Evolutionary conservation across 352 stramenopile species (phyloP).

Genomic region (Phytophthora agathidicida): DNA sequence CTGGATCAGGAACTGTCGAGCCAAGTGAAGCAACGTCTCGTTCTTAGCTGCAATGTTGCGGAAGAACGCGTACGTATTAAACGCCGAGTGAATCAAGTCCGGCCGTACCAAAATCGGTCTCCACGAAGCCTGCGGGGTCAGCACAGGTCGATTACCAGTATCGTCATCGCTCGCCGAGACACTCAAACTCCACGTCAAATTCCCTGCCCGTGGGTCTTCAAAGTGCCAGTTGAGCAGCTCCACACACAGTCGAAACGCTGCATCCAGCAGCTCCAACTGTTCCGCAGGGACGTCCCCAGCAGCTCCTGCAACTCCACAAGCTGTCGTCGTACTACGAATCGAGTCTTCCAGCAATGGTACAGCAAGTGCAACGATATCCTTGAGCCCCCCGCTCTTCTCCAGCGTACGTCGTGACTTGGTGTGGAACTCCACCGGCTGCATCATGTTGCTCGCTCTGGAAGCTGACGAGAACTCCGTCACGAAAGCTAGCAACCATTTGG

Average conservation of each 20-base stretch:
- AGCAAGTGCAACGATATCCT: slow-evolving; percentile 63
- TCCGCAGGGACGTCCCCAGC: slow-evolving; percentile 47
- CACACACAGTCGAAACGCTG: slow-evolving; percentile 74
- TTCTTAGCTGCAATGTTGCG: slow-evolving; percentile 71
- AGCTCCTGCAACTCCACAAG: slow-evolving; percentile 33
- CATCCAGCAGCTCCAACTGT: slow-evolving; percentile 80
- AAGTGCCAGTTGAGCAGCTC: slow-evolving; percentile 88
- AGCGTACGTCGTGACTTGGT: slow-evolving; percentile 69
- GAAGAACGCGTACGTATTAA: slow-evolving; percentile 87
- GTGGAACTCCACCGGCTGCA: slow-evolving; percentile 85
- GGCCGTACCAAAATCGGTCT: slow-evolving; percentile 69
- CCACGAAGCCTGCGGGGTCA: slow-evolving; percentile 72
- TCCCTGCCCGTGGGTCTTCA: slow-evolving; percentile 54
- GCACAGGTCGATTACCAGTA: slow-evolving; percentile 38
- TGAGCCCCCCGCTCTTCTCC: slow-evolving; percentile 61
- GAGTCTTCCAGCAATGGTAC: slow-evolving; percentile 75
- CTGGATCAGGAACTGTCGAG: slow-evolving; percentile 82
- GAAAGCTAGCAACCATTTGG: slow-evolving; percentile 86
- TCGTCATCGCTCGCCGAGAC: slow-evolving; percentile 38
- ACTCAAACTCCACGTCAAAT: slow-evolving; percentile 73
- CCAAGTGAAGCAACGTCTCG: slow-evolving; percentile 74
- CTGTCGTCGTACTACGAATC: slow-evolving; percentile 66
- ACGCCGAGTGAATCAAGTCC: slow-evolving; percentile 83
- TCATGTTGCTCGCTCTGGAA: slow-evolving; percentile 80
- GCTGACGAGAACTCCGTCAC: slow-evolving; percentile 87